These are phyloP conservation scores for Poronia punctata DNA, from an alignment of 495 filamentous ascomycete genomes.

Conservation along the genomic window DNA sequence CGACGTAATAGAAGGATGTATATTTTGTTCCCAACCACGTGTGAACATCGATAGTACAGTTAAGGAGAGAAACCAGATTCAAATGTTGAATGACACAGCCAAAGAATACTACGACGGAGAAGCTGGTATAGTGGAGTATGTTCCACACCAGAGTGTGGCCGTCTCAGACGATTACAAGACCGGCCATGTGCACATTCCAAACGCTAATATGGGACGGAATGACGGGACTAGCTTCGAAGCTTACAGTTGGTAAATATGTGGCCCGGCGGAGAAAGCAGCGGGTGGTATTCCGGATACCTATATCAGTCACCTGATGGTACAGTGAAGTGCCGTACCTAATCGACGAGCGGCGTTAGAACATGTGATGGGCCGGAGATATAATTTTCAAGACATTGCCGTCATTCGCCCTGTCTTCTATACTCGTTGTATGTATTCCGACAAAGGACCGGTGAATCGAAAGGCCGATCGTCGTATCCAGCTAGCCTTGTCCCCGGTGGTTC, in stretches of 20 bases:
- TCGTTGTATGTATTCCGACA: neutral
- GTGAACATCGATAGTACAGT: neutral
- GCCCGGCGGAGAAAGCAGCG: neutral
- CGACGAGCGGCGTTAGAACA: slow-evolving; percentile 3
- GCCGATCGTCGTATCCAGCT: no score
- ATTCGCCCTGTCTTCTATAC: slow-evolving; percentile 5
- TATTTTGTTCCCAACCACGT: neutral
- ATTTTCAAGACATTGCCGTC: neutral
- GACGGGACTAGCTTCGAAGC: neutral
- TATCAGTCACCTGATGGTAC: slow-evolving; percentile 1
- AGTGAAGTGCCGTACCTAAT: neutral
- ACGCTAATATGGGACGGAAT: neutral
- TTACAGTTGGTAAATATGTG: neutral
- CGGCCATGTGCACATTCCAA: neutral
- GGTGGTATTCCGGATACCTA: neutral
- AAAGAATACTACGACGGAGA: neutral
- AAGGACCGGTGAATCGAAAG: slow-evolving; percentile 1
- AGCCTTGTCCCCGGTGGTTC: no score
- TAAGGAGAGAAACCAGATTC: neutral
- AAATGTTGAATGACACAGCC: no score
- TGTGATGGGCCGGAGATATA: slow-evolving; percentile 7
- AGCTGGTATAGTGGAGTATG: slow-evolving; percentile 1
- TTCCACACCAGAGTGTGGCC: slow-evolving; percentile 1
- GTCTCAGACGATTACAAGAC: slow-evolving; percentile 1
- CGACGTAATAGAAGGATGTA: neutral